These are phyloP conservation scores for Hypomontagnella monticulosa DNA, from an alignment of 495 filamentous ascomycete genomes.

Conservation along the genomic window DNA sequence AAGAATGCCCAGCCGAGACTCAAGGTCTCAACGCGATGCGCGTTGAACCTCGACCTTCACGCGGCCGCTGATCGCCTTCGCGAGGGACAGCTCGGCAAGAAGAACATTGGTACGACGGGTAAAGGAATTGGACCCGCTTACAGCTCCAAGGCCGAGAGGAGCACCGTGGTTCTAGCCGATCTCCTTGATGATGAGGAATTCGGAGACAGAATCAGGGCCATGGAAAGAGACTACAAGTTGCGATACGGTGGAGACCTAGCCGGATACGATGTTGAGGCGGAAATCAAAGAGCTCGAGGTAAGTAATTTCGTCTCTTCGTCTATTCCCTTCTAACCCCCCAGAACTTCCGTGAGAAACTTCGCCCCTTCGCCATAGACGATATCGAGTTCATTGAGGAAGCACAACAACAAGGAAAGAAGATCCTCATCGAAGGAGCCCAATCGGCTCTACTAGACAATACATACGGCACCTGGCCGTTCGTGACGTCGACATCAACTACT, in stretches of 20 bases:
- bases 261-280: conserved; percentile 80
- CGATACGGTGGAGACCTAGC: conserved; percentile 75
- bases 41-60: conserved; percentile 87
- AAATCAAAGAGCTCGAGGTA: conserved; percentile 61
- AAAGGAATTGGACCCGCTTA: conserved; percentile 84
- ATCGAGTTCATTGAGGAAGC: conserved; percentile 65
- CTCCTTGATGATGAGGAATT: conserved; percentile 74
- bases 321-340: conserved; percentile 56
- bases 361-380: conserved; percentile 75
- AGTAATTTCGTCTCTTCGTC: conserved; percentile 11
- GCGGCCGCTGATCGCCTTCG: conserved; percentile 82
- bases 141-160: conserved; percentile 79
- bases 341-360: conserved; percentile 74
- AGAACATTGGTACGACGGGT: conserved; percentile 66
- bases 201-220: conserved; percentile 73
- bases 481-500: conserved; percentile 27
- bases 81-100: conserved; percentile 74
- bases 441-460: conserved; percentile 68
- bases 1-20: conserved; percentile 70
- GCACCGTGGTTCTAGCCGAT: conserved; percentile 78
- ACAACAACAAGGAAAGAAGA: conserved; percentile 67
- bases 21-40: conserved; percentile 82
- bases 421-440: conserved; percentile 89
- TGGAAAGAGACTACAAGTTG: conserved; percentile 73
- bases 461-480: conserved; percentile 45